Evolutionary conservation across 2,329 filamentous ascomycete genomes (phyloP), one percentile per base, ranked within the genome.

Genomic region (Aureobasidium sp.): DNA sequence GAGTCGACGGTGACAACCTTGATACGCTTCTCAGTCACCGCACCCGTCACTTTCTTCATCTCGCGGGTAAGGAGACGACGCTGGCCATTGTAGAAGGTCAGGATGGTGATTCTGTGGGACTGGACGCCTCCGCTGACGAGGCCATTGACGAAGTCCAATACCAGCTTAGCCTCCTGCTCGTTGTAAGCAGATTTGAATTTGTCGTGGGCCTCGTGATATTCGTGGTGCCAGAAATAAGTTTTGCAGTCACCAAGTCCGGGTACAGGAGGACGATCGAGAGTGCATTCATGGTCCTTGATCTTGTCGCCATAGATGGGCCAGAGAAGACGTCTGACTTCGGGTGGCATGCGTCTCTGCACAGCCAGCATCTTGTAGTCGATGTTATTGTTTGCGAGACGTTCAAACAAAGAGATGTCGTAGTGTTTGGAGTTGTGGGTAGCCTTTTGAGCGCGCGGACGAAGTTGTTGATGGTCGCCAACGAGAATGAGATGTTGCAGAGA

Each of bases 81-180:
- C 70, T 97, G 92, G 0, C 89, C 91, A 47, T 89, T 90, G 77
- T 96, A 97, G 70, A 94, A 96, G 0, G 91, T 93, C 55, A 97
- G 74, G 3, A 96, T 78, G 0, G 91, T 96, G 62, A 96, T 91
- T 6, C 87, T 79, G 0, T 75, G 71, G 0, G 82, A 71, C 0
- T 76, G 67, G 0, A 87, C 75, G 0, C 87, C 87, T 65, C 92
- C 93, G 63, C 84, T 76, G 0, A 87, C 72, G 0, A 97, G 82
- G 68, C 96, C 89, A 29, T 83, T 77, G 66, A 87, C 86, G 66
- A 96, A 89, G 0, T 80, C 80, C 0, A 86, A 82, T 34, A 96
- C 79, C 87, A 96, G 93, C 1, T 83, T 77, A 0, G 90, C 90
- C 70, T 97, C 92, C 2, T 79, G 74, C 0, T 77, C 71, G 68